These are phyloP conservation scores for Myriosclerotinia curreyana DNA, from an alignment of 2,329 filamentous ascomycete species.

Conservation along the genomic window DNA sequence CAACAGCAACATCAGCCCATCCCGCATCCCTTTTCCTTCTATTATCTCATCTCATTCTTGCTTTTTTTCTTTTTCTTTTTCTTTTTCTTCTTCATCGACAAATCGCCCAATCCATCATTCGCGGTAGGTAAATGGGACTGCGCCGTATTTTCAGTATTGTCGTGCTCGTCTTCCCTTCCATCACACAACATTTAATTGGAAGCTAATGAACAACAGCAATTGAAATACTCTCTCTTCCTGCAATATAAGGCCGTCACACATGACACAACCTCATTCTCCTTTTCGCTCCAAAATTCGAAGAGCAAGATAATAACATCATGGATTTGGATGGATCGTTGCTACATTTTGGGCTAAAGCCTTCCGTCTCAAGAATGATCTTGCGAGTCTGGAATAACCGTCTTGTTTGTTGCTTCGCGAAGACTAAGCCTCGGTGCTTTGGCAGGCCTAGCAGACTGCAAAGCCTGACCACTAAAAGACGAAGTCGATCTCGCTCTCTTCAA, in stretches of 20 bases:
- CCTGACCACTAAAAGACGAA: not conserved
- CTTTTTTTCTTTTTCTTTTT: no score
- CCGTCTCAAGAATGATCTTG: constrained; percentile 11
- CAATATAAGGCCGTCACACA: not conserved
- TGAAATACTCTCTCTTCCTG: not conserved
- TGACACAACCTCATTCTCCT: not conserved
- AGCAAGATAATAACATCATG: not conserved
- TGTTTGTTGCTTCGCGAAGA: not conserved
- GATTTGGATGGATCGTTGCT: not conserved
- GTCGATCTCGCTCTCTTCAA: constrained; percentile 22
- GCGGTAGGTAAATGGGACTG: no score
- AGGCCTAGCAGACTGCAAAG: not conserved
- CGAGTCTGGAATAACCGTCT: constrained; percentile 22
- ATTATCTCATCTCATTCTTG: not conserved
- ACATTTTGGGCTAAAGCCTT: no score
- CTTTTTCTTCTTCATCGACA: no score
- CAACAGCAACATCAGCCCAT: not conserved
- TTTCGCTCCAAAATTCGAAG: not conserved
- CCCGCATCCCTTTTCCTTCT: not conserved
- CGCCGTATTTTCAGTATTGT: no score
- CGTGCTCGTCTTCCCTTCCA: not conserved
- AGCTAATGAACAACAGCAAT: not conserved
- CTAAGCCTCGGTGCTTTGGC: constrained; percentile 20
- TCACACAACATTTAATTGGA: not conserved
- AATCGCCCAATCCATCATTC: no score